Base-by-base conservation (phyloP, 2,329 filamentous ascomycete genomes). In the Penicillium sp. region DNA sequence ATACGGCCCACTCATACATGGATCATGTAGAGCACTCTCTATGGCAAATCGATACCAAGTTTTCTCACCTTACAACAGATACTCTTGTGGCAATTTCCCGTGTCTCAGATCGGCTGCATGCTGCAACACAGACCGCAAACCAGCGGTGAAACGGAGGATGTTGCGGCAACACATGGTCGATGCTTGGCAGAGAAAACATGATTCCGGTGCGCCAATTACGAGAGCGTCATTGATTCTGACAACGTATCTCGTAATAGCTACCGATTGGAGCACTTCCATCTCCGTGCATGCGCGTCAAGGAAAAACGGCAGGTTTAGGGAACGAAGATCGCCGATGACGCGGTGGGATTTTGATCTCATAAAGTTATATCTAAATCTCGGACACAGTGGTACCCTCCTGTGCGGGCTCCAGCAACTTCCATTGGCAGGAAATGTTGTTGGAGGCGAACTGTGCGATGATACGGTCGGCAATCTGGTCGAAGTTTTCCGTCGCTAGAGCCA, bases 371-470 rank as follows among this genome's bases (percentile, higher is more conserved):
- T 68, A 67, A 43, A 62, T 60, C 45, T 51, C 53, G 46, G 44
- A 55, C 26, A 80, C 75, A 7, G 72, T 75, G 4, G 78, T 72
- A 19, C 78, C 79, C 26, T 75, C 92, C 68, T 95, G 87, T 0
- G 93, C 93, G 9, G 92, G 93, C 76, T 96, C 90, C 44, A 99
- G 81, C 42, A 98, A 76, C 75, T 90, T 89, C 92, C 93, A 98
- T 63, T 87, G 81, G 77, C 93, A 98, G 27, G 83, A 82, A 67
- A 98, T 91, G 25, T 70, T 66, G 50, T 78, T 74, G 52, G 84
- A 76, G 67, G 85, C 83, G 78, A 98, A 93, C 68, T 87, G 85
- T 33, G 81, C 78, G 59, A 96, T 87, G 67, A 96, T 92, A 69
- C 87, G 85, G 50, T 87, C 78, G 3, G 95, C 93, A 67, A 99